phyloP scores from a whole-genome alignment of 192 early-diverging fungal species.

The Coemansia reversa region DNA sequence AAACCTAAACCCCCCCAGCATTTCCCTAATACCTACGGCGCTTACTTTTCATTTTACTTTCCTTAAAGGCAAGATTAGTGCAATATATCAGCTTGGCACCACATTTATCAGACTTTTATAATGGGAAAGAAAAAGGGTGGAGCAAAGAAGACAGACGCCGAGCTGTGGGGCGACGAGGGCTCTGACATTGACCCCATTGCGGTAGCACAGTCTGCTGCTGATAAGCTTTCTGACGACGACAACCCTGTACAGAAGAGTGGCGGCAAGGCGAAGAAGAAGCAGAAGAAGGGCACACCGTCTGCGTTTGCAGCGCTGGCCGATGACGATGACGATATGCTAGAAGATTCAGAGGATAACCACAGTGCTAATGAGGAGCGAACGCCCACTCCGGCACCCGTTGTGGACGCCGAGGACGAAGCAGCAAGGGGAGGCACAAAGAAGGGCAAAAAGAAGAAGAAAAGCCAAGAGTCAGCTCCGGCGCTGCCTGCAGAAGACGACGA shows the following conservation, averaged over 20 bases:
- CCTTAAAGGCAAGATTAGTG: neutral
- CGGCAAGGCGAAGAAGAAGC: slow-evolving; percentile 33
- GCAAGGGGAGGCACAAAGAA: slow-evolving; percentile 14
- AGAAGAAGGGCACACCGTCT: slow-evolving; percentile 3
- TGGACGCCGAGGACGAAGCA: slow-evolving; percentile 14
- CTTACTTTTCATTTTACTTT: too few relatives aligned
- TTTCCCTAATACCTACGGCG: neutral
- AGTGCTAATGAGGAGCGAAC: slow-evolving; percentile 18
- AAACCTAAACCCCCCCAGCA: too few relatives aligned
- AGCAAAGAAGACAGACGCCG: slow-evolving; percentile 6
- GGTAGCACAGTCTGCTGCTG: slow-evolving; percentile 5
- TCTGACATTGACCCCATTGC: slow-evolving; percentile 8
- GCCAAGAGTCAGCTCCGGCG: slow-evolving; percentile 6
- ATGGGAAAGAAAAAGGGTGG: slow-evolving; percentile 27
- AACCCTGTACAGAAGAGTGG: neutral
- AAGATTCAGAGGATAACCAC: slow-evolving; percentile 19
- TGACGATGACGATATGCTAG: slow-evolving; percentile 44
- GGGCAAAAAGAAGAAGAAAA: slow-evolving; percentile 28
- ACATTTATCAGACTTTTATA: slow-evolving; percentile 9
- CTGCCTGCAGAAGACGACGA: slow-evolving; percentile 39
- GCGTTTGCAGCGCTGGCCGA: slow-evolving; percentile 30
- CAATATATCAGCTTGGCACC: neutral
- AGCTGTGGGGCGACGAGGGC: slow-evolving; percentile 4
- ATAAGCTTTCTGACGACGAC: slow-evolving; percentile 4
- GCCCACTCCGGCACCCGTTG: slow-evolving; percentile 7